Percentiles rank a stretch among this genome's conserved stretches.
phyloP scores from a whole-genome alignment of 2,329 filamentous ascomycete species.

The Calonectria hawksworthii region DNA sequence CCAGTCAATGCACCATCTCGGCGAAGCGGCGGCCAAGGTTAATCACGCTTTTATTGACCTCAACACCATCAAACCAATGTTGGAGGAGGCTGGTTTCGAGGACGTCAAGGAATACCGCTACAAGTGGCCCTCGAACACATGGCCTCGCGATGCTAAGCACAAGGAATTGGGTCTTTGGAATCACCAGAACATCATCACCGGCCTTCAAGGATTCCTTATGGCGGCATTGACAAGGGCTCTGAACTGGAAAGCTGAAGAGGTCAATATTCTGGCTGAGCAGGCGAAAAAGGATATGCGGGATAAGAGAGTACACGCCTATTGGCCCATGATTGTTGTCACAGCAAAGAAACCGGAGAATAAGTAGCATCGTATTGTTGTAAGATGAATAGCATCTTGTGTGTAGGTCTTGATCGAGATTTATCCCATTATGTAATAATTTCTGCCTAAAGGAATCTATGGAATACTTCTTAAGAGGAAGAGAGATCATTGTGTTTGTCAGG shows the following conservation, averaged over 20 bases:
- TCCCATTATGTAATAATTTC: not conserved
- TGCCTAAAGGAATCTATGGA: not conserved
- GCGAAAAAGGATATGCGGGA: not conserved
- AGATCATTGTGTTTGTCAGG: not conserved
- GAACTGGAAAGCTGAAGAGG: not conserved
- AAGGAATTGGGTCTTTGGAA: slow-evolving; percentile 19
- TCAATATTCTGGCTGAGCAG: not conserved
- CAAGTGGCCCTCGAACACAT: slow-evolving; percentile 21
- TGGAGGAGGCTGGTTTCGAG: slow-evolving; percentile 11
- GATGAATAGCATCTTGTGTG: not conserved
- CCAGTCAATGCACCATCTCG: slow-evolving; percentile 31
- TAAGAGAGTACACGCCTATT: not conserved
- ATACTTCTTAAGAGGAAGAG: not conserved
- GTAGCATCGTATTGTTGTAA: not conserved
- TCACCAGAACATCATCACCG: not conserved
- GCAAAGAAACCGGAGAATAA: not conserved
- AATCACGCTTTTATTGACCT: not conserved
- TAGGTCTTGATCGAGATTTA: not conserved
- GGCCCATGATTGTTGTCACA: not conserved
- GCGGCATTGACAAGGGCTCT: not conserved
- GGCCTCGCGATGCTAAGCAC: slow-evolving; percentile 25
- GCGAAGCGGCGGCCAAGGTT: slow-evolving; percentile 34
- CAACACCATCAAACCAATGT: slow-evolving; percentile 17
- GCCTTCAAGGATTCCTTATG: not conserved
- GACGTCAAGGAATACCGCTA: not conserved